Base-by-base conservation (phyloP, 768 basidiomycete genomes). In the Russula emetica region DNA sequence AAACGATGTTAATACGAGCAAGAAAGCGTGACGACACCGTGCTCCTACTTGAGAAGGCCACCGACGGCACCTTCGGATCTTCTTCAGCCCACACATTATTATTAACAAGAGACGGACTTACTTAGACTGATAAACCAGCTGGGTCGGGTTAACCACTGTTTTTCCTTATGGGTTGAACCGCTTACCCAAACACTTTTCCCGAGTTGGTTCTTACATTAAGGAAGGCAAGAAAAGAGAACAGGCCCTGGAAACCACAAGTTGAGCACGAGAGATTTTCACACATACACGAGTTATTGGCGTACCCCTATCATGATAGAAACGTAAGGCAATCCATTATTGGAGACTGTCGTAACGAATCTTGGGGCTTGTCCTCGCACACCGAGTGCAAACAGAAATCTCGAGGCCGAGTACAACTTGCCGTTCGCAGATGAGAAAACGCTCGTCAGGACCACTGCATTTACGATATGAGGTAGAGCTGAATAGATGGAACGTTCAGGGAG, bases 371-470 rank as follows among this genome's bases (percentile, higher is more conserved):
- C 67, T 34, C 63, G 67, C 6, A 66, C 61, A 22, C 60, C 64
- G 26, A 68, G 60, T 1, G 53, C 64, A 40, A 59, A 68, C n/a
- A 68, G 51, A 18, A 68, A 55, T 30, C 67, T 61, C 5, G 67
- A 68, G 20, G 67, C 53, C 11, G 61, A 68, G 32, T 51, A 68
- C 24, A 68, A 50, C 67, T 63, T 68, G 22, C 67, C 55, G 24
- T 68, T 68, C n/a, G 57, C 67, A n/a, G 64, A 66, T 20, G 67
- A 68, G 55, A 68, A 62, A 13, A 55, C 67, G 51, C 64, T 66
- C 9, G 61, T 57, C 20, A 66, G 28, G 32, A 68, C 67, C 45
- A 68, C 58, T 5, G 67, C 67, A 36, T 68, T 68, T 42, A 68
- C 61, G 28, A 68, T 68, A 30, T 66, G 61, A 13, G 67, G 67